These are phyloP conservation scores for Discostella stelligeroides DNA, from an alignment of 108 stramenopile species.

Conservation along the genomic window DNA sequence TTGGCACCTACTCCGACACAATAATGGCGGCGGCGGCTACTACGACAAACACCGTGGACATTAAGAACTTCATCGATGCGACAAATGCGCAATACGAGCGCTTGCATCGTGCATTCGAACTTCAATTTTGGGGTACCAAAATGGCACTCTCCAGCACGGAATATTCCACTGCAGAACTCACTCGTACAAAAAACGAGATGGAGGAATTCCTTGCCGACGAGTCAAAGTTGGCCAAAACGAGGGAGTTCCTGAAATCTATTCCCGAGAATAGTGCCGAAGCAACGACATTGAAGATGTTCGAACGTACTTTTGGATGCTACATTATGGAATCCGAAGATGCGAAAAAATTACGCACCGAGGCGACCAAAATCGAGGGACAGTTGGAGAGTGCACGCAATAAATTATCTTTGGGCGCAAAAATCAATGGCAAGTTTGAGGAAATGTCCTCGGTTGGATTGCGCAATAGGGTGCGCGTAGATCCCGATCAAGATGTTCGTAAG, in stretches of 20 bases:
- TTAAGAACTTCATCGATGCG: constrained; percentile 56
- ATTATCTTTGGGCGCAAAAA: constrained; percentile 53
- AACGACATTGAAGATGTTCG: constrained; percentile 53
- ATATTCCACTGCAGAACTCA: constrained; percentile 59
- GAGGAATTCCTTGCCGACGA: constrained; percentile 65
- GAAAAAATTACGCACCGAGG: constrained; percentile 52
- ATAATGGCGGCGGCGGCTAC: background rate
- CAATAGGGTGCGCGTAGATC: constrained; percentile 50
- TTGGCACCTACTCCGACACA: too few relatives aligned
- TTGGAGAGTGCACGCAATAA: constrained; percentile 61
- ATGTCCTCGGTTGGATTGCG: constrained; percentile 68
- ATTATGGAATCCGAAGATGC: constrained; percentile 57
- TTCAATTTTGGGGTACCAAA: constrained; percentile 84
- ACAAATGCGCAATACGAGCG: constrained; percentile 61
- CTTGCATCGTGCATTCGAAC: constrained; percentile 61
- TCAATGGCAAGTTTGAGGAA: constrained; percentile 52
- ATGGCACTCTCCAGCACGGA: constrained; percentile 61
- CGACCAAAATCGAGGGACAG: constrained; percentile 58
- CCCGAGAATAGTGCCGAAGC: constrained; percentile 24
- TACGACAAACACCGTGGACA: constrained; percentile 22
- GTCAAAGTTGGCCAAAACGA: constrained; percentile 40
- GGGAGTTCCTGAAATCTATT: constrained; percentile 32
- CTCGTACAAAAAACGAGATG: constrained; percentile 71
- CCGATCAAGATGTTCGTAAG: constrained; percentile 60
- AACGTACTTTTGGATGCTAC: constrained; percentile 64